Evolutionary conservation across 768 basidiomycete genomes (phyloP).

Genomic region (Pleurotus tuber-regium): DNA sequence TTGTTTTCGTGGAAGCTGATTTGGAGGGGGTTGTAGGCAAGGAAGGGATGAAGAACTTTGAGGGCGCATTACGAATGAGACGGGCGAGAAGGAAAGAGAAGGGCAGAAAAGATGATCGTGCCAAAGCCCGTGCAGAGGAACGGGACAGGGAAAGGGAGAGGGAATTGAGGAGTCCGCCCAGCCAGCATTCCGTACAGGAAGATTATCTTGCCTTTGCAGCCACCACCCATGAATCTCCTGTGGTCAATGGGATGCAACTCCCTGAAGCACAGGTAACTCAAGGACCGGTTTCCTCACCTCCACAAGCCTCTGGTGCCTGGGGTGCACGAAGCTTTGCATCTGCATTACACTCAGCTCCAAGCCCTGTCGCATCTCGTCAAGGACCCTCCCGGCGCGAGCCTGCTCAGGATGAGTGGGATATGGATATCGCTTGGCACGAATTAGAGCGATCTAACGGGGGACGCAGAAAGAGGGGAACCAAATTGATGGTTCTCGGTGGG

Average conservation of each 20-base stretch:
- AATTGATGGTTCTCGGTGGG: conserved; percentile 69
- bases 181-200: conserved; percentile 15
- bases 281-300: conserved; percentile 8
- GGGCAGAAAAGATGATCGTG: conserved; percentile 82
- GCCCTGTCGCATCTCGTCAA: conserved; percentile 12
- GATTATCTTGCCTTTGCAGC: conserved; percentile 10
- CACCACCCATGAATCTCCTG: conserved; percentile 18
- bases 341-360: conserved; percentile 55
- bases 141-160: conserved; percentile 61
- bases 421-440: conserved; percentile 81
- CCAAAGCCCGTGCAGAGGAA: conserved; percentile 75
- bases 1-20: conserved; percentile 91
- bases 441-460: conserved; percentile 57
- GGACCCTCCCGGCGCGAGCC: conserved; percentile 16
- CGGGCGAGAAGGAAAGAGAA: conserved; percentile 76
- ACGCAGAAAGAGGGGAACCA: conserved; percentile 59
- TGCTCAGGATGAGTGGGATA: conserved; percentile 67
- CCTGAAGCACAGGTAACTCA: conserved; percentile 12
- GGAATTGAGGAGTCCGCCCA: conserved; percentile 13
- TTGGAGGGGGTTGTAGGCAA: conserved; percentile 72
- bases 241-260: conserved; percentile 23
- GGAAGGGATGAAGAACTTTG: conserved; percentile 79
- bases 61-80: conserved; percentile 76
- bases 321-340: conserved; percentile 81
- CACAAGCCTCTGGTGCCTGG: conserved; percentile 58